These are phyloP conservation scores for Metroxylon sagu DNA, from an alignment of 176 grass and related monocot genomes.

Conservation along the genomic window DNA sequence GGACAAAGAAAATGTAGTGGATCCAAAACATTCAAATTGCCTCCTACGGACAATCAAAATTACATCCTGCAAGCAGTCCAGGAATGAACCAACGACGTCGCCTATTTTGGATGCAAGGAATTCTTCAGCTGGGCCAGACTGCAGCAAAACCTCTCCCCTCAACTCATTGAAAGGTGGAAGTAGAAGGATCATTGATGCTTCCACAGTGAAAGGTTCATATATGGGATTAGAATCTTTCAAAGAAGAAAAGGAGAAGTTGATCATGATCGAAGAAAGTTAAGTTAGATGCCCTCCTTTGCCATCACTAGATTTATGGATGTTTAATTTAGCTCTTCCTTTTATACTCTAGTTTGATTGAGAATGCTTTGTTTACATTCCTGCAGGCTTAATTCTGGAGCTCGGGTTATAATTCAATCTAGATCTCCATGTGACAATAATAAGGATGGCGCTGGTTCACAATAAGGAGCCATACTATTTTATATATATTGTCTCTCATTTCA, in stretches of 20 bases:
- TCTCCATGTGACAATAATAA: constrained; percentile 62
- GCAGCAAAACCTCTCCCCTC: constrained; percentile 48
- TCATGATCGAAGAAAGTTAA: constrained; percentile 99
- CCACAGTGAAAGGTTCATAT: constrained; percentile 50
- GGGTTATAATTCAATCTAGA: constrained; percentile 80
- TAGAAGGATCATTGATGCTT: constrained; percentile 57
- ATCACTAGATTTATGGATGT: background rate
- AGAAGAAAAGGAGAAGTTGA: constrained; percentile 67
- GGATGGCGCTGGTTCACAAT: constrained; percentile 51
- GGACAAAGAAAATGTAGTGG: constrained; percentile 34
- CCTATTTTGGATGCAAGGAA: constrained; percentile 36
- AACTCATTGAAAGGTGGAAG: constrained; percentile 58
- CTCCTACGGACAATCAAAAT: constrained; percentile 63
- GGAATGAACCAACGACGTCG: constrained; percentile 45
- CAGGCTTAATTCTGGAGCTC: constrained; percentile 98
- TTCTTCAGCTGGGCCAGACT: constrained; percentile 37
- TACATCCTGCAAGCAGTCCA: constrained; percentile 56
- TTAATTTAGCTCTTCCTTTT: constrained; percentile 5
- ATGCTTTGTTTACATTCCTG: constrained; percentile 11
- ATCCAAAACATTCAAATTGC: constrained; percentile 48
- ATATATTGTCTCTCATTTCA: constrained; percentile 3
- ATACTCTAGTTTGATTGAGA: constrained; percentile 19
- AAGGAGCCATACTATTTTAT: constrained; percentile 26
- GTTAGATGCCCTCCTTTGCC: constrained; percentile 20
- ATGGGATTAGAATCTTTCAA: constrained; percentile 68